Conservation (phyloP, 2,329 filamentous ascomycete genomes). For the Calonectria hawksworthii region DNA sequence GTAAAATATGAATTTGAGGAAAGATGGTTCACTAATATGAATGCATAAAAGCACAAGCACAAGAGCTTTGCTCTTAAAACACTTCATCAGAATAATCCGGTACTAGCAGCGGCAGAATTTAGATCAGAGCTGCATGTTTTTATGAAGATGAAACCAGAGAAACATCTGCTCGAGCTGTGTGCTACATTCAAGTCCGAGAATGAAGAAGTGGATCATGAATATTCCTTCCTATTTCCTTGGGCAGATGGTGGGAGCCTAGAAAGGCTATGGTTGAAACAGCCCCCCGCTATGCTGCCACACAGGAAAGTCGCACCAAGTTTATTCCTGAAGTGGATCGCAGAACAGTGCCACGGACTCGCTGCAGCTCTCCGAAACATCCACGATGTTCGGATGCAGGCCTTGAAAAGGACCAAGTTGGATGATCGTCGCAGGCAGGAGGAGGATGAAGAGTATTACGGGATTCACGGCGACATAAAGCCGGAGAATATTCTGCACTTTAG, state of each 20-base stretch:
- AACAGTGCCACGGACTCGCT: constrained; percentile 1
- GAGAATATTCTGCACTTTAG: constrained; percentile 35
- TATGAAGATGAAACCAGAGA: constrained; percentile 10
- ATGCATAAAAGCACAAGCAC: background rate
- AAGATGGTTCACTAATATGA: too few species aligned
- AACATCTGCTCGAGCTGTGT: constrained; percentile 20
- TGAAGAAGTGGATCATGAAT: background rate
- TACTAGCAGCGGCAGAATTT: background rate
- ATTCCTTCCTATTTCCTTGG: constrained; percentile 33
- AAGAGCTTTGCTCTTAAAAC: constrained; percentile 15
- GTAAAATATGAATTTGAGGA: background rate
- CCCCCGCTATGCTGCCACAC: background rate
- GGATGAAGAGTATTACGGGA: constrained; percentile 12
- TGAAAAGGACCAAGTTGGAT: background rate
- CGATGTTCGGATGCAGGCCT: background rate
- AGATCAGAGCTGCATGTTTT: background rate
- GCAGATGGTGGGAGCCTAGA: constrained; percentile 20
- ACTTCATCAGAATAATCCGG: background rate
- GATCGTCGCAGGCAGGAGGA: background rate
- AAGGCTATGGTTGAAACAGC: background rate
- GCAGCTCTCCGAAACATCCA: constrained; percentile 1
- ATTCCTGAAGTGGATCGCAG: constrained; percentile 12
- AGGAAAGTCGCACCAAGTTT: background rate
- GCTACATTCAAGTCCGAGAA: constrained; percentile 16
- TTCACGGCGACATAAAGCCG: constrained; percentile 35